Base-by-base conservation (phyloP, 768 basidiomycete species). In the Strobilomyces confusus region DNA sequence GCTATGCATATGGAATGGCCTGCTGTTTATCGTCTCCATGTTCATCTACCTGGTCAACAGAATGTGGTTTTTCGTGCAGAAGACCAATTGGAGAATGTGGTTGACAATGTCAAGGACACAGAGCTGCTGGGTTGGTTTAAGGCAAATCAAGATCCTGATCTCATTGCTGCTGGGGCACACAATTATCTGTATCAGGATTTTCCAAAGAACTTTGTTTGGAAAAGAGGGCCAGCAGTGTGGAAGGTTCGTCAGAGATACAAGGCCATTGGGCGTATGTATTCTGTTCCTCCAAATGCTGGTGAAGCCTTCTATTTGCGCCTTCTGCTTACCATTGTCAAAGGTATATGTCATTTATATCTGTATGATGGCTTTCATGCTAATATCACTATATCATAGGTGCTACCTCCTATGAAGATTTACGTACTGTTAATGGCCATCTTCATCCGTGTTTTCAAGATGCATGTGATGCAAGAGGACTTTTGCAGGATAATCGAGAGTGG, bases 401-500 rank as follows among this genome's bases (percentile, higher is more conserved):
- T 32, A 57, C 29, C 3, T 57, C 34, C 11, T 53, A 34, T 56
- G 48, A 57, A 12, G 2, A 57, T n/a, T 44, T 57, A 12, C 2
- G 8, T 15, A 58, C 54, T 44, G 13, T 48, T 1, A 15, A 58
- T 52, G 44, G 51, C 3, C 26, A 59, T 3, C 33, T 58, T 0
- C 58, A 67, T 63, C 48, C 56, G 0, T 72, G 70, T 1, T 80
- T 74, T 45, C 60, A 66, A 30, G 71, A 69, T 1, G 77, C 77
- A 2, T 81, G 79, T 49, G 17, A 63, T 14, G 69, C 69, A 20
- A 47, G 50, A 9, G 77, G 75, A 1, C 69, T 81, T 0, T 63
- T 81, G 5, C 68, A 77, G 22, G 72, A 79, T 70, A 73, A 82
- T 59, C 58, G 58, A n/a, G 78, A 82, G 57, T 80, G 75, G 74